phyloP scores from a whole-genome alignment of 2,329 filamentous ascomycete species.

The Botryosphaeria dothidea region DNA sequence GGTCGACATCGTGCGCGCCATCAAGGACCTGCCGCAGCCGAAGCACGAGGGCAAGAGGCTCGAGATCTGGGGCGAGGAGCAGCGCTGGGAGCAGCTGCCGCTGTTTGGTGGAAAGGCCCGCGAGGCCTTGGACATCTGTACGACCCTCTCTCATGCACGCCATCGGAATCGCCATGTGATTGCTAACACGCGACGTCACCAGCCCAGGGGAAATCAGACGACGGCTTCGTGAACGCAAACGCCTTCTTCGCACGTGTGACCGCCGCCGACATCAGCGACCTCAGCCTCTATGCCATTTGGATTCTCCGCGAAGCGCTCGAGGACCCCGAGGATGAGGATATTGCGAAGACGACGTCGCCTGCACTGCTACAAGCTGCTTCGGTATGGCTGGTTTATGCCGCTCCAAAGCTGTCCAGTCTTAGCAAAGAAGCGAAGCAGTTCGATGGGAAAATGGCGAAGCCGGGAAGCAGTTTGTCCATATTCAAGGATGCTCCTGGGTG shows the following conservation, averaged over 20 bases:
- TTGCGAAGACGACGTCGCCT: background rate
- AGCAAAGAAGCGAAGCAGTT: slow-evolving; percentile 18
- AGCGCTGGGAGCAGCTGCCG: slow-evolving; percentile 16
- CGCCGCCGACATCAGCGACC: slow-evolving; percentile 7
- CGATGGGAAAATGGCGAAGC: slow-evolving; percentile 18
- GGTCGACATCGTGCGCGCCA: slow-evolving; percentile 1
- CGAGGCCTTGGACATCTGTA: slow-evolving; percentile 8
- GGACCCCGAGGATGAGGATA: background rate
- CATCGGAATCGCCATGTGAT: background rate
- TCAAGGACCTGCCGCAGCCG: slow-evolving; percentile 9
- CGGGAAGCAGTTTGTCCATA: slow-evolving; percentile 10
- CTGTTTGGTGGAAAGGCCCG: slow-evolving; percentile 9
- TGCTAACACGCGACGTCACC: background rate
- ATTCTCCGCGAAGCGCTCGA: slow-evolving; percentile 20
- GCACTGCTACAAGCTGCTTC: background rate
- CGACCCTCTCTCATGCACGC: background rate
- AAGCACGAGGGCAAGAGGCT: background rate
- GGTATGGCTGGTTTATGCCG: slow-evolving; percentile 14
- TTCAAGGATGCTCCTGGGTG: slow-evolving; percentile 16
- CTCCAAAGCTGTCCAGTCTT: background rate
- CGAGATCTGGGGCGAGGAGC: slow-evolving; percentile 9
- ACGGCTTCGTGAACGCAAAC: slow-evolving; percentile 15
- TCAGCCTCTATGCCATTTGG: slow-evolving; percentile 19
- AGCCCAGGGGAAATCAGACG: background rate
- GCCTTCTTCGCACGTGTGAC: slow-evolving; percentile 18